These are phyloP conservation scores for Piper longum DNA, from an alignment of 164 flowering plant genomes.

Conservation along the genomic window DNA sequence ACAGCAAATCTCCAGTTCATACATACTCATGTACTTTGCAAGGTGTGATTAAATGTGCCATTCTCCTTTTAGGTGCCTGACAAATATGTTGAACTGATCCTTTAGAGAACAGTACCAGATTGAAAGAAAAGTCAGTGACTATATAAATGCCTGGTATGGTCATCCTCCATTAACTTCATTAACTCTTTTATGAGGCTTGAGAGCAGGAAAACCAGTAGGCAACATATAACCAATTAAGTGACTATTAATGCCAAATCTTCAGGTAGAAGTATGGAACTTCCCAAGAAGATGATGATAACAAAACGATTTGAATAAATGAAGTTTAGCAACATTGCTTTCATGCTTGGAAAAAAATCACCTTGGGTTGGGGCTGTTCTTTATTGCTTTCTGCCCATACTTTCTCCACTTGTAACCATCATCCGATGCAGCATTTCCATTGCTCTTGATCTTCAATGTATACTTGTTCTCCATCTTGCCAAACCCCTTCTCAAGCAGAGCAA, in stretches of 20 bases:
- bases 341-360: conserved; percentile 27
- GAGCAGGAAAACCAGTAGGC: too few relatives aligned
- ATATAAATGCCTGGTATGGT: neutral
- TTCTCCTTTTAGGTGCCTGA: neutral
- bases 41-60: too few relatives aligned
- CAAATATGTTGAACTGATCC: neutral
- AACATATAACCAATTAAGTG: too few relatives aligned
- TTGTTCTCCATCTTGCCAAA: conserved; percentile 42
- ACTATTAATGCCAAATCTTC: too few relatives aligned
- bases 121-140: neutral
- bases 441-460: conserved; percentile 63
- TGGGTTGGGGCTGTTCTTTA: conserved; percentile 79
- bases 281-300: neutral
- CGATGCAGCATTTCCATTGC: conserved; percentile 38
- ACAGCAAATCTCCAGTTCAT: too few relatives aligned
- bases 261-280: neutral
- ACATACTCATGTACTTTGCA: too few relatives aligned
- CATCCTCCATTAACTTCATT: neutral
- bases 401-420: conserved; percentile 98
- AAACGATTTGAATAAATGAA: neutral
- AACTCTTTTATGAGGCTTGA: too few relatives aligned
- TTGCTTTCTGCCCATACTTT: conserved; percentile 90
- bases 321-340: neutral
- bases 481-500: conserved; percentile 30
- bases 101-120: neutral